These are phyloP conservation scores for Phaeodactylum tricornutum DNA, from an alignment of 108 stramenopile genomes.

Conservation along the genomic window DNA sequence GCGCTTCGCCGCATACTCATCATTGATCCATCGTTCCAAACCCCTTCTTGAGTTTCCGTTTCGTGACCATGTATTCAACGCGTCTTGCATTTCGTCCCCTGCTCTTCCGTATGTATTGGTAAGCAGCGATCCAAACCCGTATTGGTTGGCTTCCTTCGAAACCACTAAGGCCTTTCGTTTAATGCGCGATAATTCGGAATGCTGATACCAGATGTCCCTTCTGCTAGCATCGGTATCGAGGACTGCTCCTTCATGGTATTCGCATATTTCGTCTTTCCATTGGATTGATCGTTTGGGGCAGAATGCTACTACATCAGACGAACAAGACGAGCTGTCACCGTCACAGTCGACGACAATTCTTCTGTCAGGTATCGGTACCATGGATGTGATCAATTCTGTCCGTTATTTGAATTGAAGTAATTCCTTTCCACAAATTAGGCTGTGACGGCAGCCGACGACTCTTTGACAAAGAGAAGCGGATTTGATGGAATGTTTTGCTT, in stretches of 20 bases:
- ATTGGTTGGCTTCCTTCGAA: slow-evolving; percentile 2
- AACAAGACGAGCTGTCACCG: too few species aligned
- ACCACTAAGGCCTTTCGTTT: slow-evolving; percentile 8
- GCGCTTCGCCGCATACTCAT: slow-evolving; percentile 13
- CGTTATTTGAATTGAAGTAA: too few species aligned
- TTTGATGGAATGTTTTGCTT: too few species aligned
- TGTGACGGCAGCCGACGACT: too few species aligned
- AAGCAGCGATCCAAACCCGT: slow-evolving; percentile 1
- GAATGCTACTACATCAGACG: too few species aligned
- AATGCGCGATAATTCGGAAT: slow-evolving; percentile 1
- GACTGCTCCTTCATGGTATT: slow-evolving; percentile 1
- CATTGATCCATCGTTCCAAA: slow-evolving; percentile 11
- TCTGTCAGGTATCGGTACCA: too few species aligned
- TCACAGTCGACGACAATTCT: too few species aligned
- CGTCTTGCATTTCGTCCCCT: slow-evolving; percentile 5
- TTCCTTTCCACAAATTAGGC: too few species aligned
- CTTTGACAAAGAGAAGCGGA: too few species aligned
- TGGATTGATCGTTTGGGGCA: too few species aligned
- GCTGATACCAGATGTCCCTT: slow-evolving; percentile 8
- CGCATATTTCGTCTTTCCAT: too few species aligned
- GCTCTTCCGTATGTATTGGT: slow-evolving; percentile 7
- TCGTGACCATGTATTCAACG: slow-evolving; percentile 6
- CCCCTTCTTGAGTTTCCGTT: slow-evolving; percentile 7
- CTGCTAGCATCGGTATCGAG: neutral
- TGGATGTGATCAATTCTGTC: too few species aligned